Evolutionary conservation across 1,284 basidiomycete genomes (phyloP).

Genomic region (Cryptococcus hybrid): DNA sequence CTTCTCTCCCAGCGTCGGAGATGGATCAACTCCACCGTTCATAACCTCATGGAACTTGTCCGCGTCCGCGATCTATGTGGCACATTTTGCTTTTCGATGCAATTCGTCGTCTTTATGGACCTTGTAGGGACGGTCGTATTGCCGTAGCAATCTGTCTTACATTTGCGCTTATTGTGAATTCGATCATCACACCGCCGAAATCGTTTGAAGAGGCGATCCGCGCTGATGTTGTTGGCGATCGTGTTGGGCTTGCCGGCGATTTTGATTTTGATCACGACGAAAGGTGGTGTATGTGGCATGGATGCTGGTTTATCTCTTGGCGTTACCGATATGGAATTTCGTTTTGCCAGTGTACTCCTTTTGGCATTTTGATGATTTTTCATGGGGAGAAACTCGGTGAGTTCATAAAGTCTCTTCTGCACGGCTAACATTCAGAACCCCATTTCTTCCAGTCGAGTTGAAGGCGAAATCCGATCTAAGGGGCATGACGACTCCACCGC

Average conservation of each 20-base stretch:
- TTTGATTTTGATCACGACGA: conserved; percentile 87
- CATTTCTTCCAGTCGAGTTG: conserved; percentile 85
- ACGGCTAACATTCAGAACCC: conserved; percentile 55
- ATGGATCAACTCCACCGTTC: conserved; percentile 99
- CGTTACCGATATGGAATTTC: conserved; percentile 95
- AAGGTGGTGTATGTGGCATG: conserved; percentile 96
- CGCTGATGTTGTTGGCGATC: conserved; percentile 80
- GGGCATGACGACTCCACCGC: conserved; percentile 65
- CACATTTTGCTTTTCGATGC: conserved; percentile 96
- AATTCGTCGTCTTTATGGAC: conserved; percentile 99
- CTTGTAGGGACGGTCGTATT: conserved; percentile 92
- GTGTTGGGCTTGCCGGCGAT: conserved; percentile 92
- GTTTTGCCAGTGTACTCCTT: conserved; percentile 91
- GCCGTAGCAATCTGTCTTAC: conserved; percentile 90
- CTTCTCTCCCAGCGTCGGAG: conserved; percentile 94
- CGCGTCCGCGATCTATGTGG: conserved; percentile 94
- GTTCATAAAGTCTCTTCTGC: conserved; percentile 30
- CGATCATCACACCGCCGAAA: conserved; percentile 75
- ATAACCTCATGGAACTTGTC: conserved; percentile 99
- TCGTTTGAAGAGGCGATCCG: conserved; percentile 91
- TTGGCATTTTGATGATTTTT: conserved; percentile 97
- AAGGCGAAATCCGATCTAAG: conserved; percentile 72
- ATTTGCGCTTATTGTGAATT: conserved; percentile 80
- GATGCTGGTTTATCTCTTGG: conserved; percentile 94
- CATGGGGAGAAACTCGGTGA: conserved; percentile 95